phyloP scores from a whole-genome alignment of 345 rosid species.

The Arabis hirsuta region DNA sequence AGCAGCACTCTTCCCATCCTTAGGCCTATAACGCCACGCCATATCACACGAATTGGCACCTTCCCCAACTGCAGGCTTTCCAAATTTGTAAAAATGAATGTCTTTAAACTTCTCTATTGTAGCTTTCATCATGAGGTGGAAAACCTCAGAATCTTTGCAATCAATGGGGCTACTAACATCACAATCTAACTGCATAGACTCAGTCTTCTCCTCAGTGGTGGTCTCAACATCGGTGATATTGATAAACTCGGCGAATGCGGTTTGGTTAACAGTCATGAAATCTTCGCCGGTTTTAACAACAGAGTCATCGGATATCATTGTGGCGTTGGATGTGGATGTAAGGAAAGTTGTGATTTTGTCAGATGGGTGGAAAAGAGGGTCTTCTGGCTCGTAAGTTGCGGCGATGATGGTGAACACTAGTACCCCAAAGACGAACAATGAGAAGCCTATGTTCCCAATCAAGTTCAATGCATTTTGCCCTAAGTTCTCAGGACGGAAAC shows the following conservation, averaged over 20 bases:
- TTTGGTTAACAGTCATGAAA: slow-evolving; percentile 76
- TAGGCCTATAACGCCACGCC: slow-evolving; percentile 98
- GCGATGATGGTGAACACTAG: slow-evolving; percentile 90
- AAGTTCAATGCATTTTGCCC: slow-evolving; percentile 81
- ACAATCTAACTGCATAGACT: slow-evolving; percentile 44
- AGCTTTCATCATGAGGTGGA: slow-evolving; percentile 82
- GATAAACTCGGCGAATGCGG: slow-evolving; percentile 63
- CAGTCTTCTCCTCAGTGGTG: slow-evolving; percentile 20
- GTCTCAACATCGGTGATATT: slow-evolving; percentile 66
- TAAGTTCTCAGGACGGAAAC: slow-evolving; percentile 74
- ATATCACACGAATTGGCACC: slow-evolving; percentile 73
- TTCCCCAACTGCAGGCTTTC: slow-evolving; percentile 70
- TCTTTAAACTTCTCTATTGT: slow-evolving; percentile 83
- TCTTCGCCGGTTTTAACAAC: slow-evolving; percentile 90
- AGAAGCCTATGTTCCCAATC: slow-evolving; percentile 86
- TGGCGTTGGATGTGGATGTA: slow-evolving; percentile 79
- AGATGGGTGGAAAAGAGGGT: slow-evolving; percentile 85
- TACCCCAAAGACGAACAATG: slow-evolving; percentile 78
- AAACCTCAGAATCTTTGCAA: slow-evolving; percentile 84
- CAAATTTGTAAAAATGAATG: slow-evolving; percentile 85
- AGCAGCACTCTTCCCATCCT: slow-evolving; percentile 82
- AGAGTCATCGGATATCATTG: slow-evolving; percentile 70
- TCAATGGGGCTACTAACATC: slow-evolving; percentile 60
- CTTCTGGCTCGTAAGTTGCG: slow-evolving; percentile 89
- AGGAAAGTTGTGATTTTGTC: slow-evolving; percentile 78